Conservation (phyloP, 2,329 filamentous ascomycete genomes). For the Aspergillus tanneri region DNA sequence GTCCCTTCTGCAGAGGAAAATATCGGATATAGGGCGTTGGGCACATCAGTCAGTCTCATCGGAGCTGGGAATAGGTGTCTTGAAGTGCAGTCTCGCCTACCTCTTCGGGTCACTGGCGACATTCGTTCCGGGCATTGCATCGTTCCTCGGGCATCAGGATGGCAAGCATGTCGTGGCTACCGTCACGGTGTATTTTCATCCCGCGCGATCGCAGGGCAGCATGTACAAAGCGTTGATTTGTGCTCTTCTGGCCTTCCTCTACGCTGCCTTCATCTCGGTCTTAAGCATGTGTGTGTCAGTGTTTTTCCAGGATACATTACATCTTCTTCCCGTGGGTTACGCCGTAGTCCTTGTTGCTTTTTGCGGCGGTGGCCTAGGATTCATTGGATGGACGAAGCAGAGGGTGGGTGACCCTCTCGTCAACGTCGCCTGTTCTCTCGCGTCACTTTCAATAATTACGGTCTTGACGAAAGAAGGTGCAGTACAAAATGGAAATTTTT, state of each 20-base stretch:
- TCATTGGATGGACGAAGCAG: conserved; percentile 86
- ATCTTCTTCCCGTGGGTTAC: conserved; percentile 71
- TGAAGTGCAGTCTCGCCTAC: conserved; percentile 92
- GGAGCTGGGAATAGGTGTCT: conserved; percentile 71
- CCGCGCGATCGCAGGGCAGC: conserved; percentile 78
- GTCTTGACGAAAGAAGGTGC: conserved; percentile 88
- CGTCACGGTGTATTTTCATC: conserved; percentile 92
- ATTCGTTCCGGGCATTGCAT: conserved; percentile 71
- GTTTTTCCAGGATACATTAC: conserved; percentile 67
- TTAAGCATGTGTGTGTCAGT: conserved; percentile 87
- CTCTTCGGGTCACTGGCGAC: conserved; percentile 82
- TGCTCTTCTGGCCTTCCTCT: conserved; percentile 73
- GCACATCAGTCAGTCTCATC: conserved; percentile 65
- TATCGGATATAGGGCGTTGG: conserved; percentile 40
- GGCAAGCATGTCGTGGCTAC: conserved; percentile 94
- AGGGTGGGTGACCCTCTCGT: conserved; percentile 74
- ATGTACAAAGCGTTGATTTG: conserved; percentile 84
- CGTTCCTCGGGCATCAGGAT: conserved; percentile 76
- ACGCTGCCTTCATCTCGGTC: conserved; percentile 72
- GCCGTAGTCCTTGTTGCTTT: conserved; percentile 77
- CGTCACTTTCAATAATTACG: conserved; percentile 85
- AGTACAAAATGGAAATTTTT: conserved; percentile 78
- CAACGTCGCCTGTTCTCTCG: conserved; percentile 79
- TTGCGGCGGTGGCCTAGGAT: conserved; percentile 79
- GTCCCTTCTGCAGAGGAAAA: conserved; percentile 21